Base-by-base conservation (phyloP, 352 stramenopile genomes). In the Globisporangium iwayamae region DNA sequence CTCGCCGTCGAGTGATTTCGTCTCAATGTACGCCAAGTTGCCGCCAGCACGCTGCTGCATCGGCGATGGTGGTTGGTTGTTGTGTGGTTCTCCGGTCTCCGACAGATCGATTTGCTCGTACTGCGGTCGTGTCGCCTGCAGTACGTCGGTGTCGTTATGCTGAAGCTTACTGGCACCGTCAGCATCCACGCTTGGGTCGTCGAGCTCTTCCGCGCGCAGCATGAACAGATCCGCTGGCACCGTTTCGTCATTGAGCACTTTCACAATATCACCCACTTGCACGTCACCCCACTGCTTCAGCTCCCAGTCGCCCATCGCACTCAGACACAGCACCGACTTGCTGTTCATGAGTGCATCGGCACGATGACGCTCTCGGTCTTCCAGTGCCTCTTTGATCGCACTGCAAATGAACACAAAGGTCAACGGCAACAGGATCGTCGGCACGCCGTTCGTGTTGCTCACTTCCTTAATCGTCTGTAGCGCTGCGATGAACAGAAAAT, bases 401-500 rank as follows among this genome's bases (percentile, higher is more conserved):
- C 78, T 90, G 60, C 86, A 91, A 47, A 91, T 75, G 60, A 94
- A 86, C 16, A 96, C 84, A 57, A 94, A 75, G 28, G 68, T 71
- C 34, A 96, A 72, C 45, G 85, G 83, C 51, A 94, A 58, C 54
- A 90, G 47, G 57, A 91, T 90, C 36, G 83, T 92, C 51, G 89
- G 89, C 47, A 96, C 81, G 45, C 88, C 88, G 47, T 73, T 88
- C 47, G 88, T 96, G 62, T 96, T 96, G 73, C 78, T 92, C 46
- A 96, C 86, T 61, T 87, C 74, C 54, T 78, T 79, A 62, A 96
- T 91, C 14, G 79, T 82, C 74, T 96, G 88, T 28, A 96, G 70
- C 62, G 88, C 67, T 7, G 86, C 81, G 60, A 96, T 92, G 50
- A 94, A 88, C 52, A 96, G 66, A 53, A 96, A 96, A 57, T 96